A percentile compares a stretch with the other conserved stretches of the same genome.
Evolutionary conservation across 2,329 filamentous ascomycete species (phyloP).

Genomic region (Didymella keratinophila): DNA sequence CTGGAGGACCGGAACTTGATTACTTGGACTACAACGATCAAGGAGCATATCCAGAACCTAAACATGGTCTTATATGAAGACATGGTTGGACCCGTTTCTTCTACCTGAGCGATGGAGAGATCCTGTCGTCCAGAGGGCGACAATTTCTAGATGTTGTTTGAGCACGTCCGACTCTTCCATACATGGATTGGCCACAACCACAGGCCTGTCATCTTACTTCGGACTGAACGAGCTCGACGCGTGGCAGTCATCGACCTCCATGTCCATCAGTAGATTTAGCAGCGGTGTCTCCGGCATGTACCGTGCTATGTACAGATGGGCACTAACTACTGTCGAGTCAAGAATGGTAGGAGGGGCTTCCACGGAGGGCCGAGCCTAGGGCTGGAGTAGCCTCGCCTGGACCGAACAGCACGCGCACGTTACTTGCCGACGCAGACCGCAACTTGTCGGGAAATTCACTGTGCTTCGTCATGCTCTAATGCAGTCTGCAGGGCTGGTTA

Average conservation of each 20-base stretch:
- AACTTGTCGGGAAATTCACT: not conserved
- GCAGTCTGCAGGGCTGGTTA: not conserved
- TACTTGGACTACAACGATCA: conserved; percentile 3
- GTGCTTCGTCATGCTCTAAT: not conserved
- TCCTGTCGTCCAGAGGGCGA: not conserved
- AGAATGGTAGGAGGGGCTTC: not conserved
- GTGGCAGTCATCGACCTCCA: too few relatives aligned
- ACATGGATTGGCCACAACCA: not conserved
- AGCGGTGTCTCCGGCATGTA: not conserved
- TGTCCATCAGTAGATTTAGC: not conserved
- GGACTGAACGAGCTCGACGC: not conserved
- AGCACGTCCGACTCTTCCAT: not conserved
- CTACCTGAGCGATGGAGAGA: not conserved
- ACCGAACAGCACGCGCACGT: not conserved
- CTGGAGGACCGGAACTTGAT: not conserved
- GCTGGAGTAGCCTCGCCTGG: not conserved
- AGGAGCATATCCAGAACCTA: not conserved
- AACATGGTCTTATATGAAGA: conserved; percentile 4
- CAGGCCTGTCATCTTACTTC: not conserved
- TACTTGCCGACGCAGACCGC: not conserved
- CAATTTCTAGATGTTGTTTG: not conserved
- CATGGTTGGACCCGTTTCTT: not conserved
- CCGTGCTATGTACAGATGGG: not conserved
- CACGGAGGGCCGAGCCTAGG: conserved; percentile 3
- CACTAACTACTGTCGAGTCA: not conserved